phyloP scores from a whole-genome alignment of 1,139 yeast genomes.

The Debaryomyces psychrophilus region DNA sequence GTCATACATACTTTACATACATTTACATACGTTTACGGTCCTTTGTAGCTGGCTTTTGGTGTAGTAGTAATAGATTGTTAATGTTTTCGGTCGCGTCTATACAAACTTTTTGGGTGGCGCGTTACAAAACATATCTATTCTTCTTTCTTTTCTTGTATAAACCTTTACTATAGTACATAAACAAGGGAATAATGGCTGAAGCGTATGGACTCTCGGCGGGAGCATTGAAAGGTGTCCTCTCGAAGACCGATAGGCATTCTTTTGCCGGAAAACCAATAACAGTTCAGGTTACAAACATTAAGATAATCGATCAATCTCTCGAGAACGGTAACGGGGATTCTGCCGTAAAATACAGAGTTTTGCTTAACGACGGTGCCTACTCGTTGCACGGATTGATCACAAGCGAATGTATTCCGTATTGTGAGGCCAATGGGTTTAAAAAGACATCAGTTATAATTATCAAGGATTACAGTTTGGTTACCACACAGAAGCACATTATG shows the following conservation, averaged over 20 bases:
- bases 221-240: constrained; percentile 31
- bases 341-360: constrained; percentile 52
- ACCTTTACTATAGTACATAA: background rate
- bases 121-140: constrained; percentile 8
- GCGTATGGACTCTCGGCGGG: constrained; percentile 22
- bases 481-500: constrained; percentile 55
- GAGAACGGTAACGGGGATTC: constrained; percentile 47
- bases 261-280: constrained; percentile 36
- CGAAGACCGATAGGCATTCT: constrained; percentile 26
- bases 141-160: constrained; percentile 5
- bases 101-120: constrained; percentile 11
- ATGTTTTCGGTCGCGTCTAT: constrained; percentile 5
- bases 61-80: background rate
- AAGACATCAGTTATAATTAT: constrained; percentile 38
- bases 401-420: constrained; percentile 56
- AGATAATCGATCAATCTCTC: constrained; percentile 26
- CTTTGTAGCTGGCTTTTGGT: background rate
- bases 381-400: constrained; percentile 68
- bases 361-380: constrained; percentile 67
- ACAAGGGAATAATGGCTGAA: constrained; percentile 9
- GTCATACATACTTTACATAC: constrained; percentile 3
- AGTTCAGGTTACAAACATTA: constrained; percentile 53
- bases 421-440: constrained; percentile 48
- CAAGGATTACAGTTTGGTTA: constrained; percentile 50
- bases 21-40: constrained; percentile 3